Percentiles rank a stretch among this genome's conserved stretches.
These are phyloP conservation scores for Tilletiopsis washingtonensis DNA, from an alignment of 1,284 basidiomycete genomes.

Conservation along the genomic window DNA sequence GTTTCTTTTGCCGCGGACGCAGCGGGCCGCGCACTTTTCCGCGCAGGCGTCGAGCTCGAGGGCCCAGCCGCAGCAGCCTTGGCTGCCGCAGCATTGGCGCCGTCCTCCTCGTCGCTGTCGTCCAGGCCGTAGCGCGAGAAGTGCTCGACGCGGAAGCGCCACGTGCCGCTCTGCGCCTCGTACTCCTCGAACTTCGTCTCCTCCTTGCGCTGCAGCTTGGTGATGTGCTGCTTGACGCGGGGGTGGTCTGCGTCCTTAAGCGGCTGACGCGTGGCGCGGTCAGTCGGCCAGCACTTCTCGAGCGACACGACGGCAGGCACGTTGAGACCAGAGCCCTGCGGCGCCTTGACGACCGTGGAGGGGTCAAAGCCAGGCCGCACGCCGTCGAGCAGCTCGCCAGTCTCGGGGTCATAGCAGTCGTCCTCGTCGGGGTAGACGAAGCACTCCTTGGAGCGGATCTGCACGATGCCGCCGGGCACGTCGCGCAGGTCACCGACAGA, in stretches of 20 bases:
- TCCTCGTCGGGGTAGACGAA: conserved; percentile 78
- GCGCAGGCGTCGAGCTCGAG: too few relatives aligned
- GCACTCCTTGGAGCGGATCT: conserved; percentile 84
- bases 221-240: conserved; percentile 64
- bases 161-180: conserved; percentile 70
- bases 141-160: conserved; percentile 90
- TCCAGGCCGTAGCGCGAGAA: conserved; percentile 54
- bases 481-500: conserved; percentile 69
- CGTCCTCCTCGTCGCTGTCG: conserved; percentile 27
- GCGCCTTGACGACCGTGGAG: conserved; percentile 51
- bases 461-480: conserved; percentile 76
- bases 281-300: conserved; percentile 75
- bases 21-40: too few relatives aligned
- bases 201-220: conserved; percentile 73
- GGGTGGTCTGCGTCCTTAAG: conserved; percentile 75
- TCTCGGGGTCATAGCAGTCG: conserved; percentile 21
- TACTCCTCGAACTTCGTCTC: conserved; percentile 79
- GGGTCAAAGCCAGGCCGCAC: conserved; percentile 36
- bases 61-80: too few relatives aligned
- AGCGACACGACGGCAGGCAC: conserved; percentile 74
- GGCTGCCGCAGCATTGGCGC: too few relatives aligned
- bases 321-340: conserved; percentile 77
- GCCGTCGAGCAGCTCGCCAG: conserved; percentile 37
- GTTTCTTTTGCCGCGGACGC: too few relatives aligned
- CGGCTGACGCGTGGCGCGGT: conserved; percentile 83